Percentiles rank a stretch among this genome's conserved stretches.
phyloP scores from a whole-genome alignment of 352 stramenopile species.

The Nothophytophthora sp. region DNA sequence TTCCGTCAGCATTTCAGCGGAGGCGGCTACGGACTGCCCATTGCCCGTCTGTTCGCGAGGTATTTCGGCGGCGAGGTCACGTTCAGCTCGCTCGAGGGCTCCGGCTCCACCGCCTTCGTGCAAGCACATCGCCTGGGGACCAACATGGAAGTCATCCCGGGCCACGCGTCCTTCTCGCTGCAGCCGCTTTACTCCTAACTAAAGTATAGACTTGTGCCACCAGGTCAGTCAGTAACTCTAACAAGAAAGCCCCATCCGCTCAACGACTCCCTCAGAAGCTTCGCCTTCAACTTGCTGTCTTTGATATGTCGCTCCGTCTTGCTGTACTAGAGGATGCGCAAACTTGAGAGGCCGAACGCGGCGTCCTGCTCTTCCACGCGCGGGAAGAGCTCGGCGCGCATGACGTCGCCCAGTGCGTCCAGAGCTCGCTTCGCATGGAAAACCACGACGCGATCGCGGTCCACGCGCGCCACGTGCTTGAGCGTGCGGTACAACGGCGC shows the following conservation, averaged over 20 bases:
- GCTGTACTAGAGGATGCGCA: conserved; percentile 51
- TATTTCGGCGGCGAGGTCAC: conserved; percentile 99
- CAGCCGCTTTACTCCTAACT: conserved; percentile 38
- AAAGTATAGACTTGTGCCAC: conserved; percentile 16
- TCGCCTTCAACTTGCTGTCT: too few relatives aligned
- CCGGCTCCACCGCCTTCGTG: conserved; percentile 94
- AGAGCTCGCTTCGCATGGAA: conserved; percentile 71
- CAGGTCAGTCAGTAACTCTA: conserved; percentile 9
- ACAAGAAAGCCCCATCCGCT: too few relatives aligned
- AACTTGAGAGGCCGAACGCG: conserved; percentile 35
- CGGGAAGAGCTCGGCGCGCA: conserved; percentile 78
- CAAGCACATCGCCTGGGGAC: conserved; percentile 77
- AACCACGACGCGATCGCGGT: conserved; percentile 60
- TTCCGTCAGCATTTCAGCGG: conserved; percentile 91
- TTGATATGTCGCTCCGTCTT: too few relatives aligned
- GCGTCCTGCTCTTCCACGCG: conserved; percentile 33
- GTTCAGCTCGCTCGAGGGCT: conserved; percentile 99
- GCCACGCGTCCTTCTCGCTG: conserved; percentile 44
- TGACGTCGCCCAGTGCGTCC: conserved; percentile 54
- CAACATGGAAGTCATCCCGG: conserved; percentile 74
- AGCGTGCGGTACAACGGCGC: conserved; percentile 75
- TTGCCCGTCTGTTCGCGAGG: conserved; percentile 92
- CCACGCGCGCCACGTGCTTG: conserved; percentile 65
- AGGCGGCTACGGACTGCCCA: conserved; percentile 95
- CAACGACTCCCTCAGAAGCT: too few relatives aligned